Conservation (phyloP, 2,329 filamentous ascomycete species). For the Epichloe gansuensis region DNA sequence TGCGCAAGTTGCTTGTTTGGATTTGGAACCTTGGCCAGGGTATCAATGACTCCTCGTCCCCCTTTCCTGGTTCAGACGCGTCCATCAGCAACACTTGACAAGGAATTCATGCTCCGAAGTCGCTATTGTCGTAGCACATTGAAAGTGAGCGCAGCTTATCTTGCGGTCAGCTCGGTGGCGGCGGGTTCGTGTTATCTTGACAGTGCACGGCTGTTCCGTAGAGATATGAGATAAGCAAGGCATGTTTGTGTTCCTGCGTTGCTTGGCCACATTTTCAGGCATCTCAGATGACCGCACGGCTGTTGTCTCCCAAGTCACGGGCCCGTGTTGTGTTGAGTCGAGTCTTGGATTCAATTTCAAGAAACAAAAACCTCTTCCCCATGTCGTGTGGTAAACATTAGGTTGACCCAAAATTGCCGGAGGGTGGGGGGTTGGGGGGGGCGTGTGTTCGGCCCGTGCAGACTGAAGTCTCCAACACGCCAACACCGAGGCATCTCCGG, state of each 20-base stretch:
- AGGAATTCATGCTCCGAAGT: neutral
- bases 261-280: too few relatives aligned
- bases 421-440: too few relatives aligned
- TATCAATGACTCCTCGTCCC: too few relatives aligned
- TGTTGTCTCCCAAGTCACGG: neutral
- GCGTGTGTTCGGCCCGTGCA: too few relatives aligned
- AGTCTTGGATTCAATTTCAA: neutral
- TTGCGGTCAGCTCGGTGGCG: slow-evolving; percentile 3
- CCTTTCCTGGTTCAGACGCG: too few relatives aligned
- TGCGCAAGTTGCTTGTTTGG: too few relatives aligned
- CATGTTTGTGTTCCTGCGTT: neutral
- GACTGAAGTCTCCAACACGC: neutral
- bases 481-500: slow-evolving; percentile 3
- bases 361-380: neutral
- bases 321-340: neutral
- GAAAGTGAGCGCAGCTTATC: slow-evolving; percentile 2
- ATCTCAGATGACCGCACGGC: neutral
- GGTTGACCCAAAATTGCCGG: too few relatives aligned
- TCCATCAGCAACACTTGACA: too few relatives aligned
- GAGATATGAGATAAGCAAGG: neutral
- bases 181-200: slow-evolving; percentile 3
- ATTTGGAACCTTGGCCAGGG: too few relatives aligned
- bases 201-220: neutral
- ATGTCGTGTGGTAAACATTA: too few relatives aligned
- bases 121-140: neutral